Evolutionary conservation across 768 basidiomycete genomes (phyloP).

Genomic region (Termitomyces sp.): DNA sequence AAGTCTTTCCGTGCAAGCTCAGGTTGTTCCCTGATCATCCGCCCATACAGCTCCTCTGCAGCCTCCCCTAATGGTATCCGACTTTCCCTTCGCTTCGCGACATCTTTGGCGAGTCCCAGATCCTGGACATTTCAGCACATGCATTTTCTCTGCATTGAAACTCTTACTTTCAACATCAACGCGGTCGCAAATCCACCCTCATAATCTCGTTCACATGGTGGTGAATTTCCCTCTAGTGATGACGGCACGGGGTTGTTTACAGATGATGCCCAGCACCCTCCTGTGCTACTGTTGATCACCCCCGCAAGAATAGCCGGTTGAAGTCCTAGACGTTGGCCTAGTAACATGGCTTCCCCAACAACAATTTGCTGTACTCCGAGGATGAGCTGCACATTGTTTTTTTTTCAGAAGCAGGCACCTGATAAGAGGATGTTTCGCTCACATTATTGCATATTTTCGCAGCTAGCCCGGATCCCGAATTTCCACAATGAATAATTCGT

Average conservation of each 20-base stretch:
- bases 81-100: conserved; percentile 43
- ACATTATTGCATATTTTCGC: conserved; percentile 93
- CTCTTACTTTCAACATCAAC: conserved; percentile 73
- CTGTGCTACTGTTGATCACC: conserved; percentile 83
- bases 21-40: conserved; percentile 46
- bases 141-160: not conserved
- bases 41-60: conserved; percentile 57
- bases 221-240: conserved; percentile 62
- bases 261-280: conserved; percentile 76
- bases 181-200: conserved; percentile 83
- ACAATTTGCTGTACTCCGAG: conserved; percentile 79
- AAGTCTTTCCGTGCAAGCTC: conserved; percentile 72
- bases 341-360: conserved; percentile 85
- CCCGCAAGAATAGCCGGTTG: conserved; percentile 70
- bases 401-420: not conserved
- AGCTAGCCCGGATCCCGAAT: conserved; percentile 74
- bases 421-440: conserved; percentile 18
- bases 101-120: conserved; percentile 71
- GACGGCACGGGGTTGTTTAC: conserved; percentile 86
- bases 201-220: conserved; percentile 79
- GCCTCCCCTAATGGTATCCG: conserved; percentile 62
- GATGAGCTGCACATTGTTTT: conserved; percentile 40
- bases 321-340: conserved; percentile 78
- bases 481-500: conserved; percentile 78
- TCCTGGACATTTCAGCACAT: conserved; percentile 44